Conservation (phyloP, 139 green algal genomes). For the Tetradesmus obliquus region DNA sequence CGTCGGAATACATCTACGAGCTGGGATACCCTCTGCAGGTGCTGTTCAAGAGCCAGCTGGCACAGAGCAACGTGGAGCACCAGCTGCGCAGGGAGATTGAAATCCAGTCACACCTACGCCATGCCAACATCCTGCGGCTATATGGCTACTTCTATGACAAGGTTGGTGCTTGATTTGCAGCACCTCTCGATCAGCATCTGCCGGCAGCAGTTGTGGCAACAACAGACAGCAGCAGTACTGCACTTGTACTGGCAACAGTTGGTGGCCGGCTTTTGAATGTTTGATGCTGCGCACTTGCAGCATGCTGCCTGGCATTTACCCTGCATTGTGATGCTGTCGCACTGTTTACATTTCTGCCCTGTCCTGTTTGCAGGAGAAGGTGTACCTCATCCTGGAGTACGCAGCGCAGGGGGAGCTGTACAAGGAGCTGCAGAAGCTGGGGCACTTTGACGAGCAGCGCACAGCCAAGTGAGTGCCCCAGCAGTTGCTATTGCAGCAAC, state of each 20-base stretch:
- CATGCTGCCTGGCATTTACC: neutral
- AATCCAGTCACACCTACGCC: conserved; percentile 98
- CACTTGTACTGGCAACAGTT: neutral
- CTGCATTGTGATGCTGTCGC: neutral
- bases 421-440: conserved; percentile 90
- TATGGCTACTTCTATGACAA: conserved; percentile 99
- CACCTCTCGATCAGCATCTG: neutral
- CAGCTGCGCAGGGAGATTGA: conserved; percentile 98
- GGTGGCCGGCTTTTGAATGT: neutral
- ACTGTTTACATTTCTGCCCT: neutral
- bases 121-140: conserved; percentile 98
- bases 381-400: conserved; percentile 99
- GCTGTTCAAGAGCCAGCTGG: conserved; percentile 97
- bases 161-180: conserved; percentile 50
- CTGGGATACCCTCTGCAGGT: conserved; percentile 69
- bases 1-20: neutral
- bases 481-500: neutral
- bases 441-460: conserved; percentile 85
- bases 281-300: neutral
- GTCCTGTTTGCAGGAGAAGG: conserved; percentile 64
- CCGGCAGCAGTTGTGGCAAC: neutral
- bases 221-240: neutral
- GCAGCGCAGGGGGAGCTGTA: conserved; percentile 97
- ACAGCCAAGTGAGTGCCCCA: conserved; percentile 81
- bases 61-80: conserved; percentile 96